Evolutionary conservation across 129 eudicot genomes (phyloP).

Genomic region (Flaveria linearis): DNA sequence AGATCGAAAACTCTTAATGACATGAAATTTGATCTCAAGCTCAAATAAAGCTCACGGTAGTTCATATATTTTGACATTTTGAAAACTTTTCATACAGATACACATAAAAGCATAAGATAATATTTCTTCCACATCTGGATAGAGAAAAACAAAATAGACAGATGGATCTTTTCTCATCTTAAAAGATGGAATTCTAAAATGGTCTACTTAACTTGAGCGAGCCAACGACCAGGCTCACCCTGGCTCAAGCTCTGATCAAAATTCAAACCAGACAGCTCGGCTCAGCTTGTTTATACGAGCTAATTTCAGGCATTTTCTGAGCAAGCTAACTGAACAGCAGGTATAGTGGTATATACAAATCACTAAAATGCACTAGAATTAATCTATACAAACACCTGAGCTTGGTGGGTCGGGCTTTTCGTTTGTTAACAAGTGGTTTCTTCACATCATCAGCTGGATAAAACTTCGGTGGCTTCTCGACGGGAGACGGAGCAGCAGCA

Average conservation of each 20-base stretch:
- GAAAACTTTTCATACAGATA: too few relatives aligned
- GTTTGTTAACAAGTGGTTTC: conserved; percentile 63
- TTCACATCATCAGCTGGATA: conserved; percentile 71
- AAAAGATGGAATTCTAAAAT: neutral
- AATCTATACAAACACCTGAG: conserved; percentile 42
- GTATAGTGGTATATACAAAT: neutral
- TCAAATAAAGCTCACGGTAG: neutral
- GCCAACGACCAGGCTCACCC: neutral
- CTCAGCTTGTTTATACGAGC: neutral
- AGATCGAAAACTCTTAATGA: too few relatives aligned
- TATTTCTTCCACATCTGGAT: too few relatives aligned
- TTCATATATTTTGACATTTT: neutral
- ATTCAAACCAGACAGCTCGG: neutral
- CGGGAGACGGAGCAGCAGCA: conserved; percentile 33
- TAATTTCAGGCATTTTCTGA: neutral
- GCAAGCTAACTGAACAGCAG: neutral
- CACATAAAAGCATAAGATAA: too few relatives aligned
- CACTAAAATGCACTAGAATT: neutral
- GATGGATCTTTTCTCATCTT: neutral
- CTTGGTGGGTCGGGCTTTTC: conserved; percentile 63
- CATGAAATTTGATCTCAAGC: too few relatives aligned
- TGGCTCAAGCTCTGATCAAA: neutral
- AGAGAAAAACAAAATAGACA: too few relatives aligned
- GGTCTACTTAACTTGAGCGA: neutral
- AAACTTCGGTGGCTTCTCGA: conserved; percentile 52